phyloP scores from a whole-genome alignment of 208 protist species.

The Acanthamoeba royreba region DNA sequence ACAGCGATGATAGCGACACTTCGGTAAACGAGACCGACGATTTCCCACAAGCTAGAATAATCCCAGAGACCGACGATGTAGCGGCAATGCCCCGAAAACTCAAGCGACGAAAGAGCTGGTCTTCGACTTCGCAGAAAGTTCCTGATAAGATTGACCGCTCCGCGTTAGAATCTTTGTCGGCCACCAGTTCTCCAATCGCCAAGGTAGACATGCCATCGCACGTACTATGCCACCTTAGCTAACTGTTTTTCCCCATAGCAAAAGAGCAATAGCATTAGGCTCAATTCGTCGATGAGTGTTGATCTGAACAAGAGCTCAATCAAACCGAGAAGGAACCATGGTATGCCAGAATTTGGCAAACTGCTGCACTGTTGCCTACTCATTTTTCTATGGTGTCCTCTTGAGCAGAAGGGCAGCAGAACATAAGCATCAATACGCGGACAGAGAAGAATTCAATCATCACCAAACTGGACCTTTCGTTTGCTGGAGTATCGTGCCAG shows the following conservation, averaged over 20 bases:
- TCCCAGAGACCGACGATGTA: too few species aligned
- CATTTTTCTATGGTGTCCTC: background rate
- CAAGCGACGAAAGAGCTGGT: background rate
- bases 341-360: too few species aligned
- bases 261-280: too few species aligned
- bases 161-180: too few species aligned
- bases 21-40: background rate
- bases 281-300: too few species aligned
- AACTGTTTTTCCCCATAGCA: background rate
- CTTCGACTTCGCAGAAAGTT: background rate
- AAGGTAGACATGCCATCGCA: background rate
- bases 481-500: background rate
- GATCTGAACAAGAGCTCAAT: too few species aligned
- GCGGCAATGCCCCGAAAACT: too few species aligned
- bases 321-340: too few species aligned
- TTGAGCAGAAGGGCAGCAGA: background rate
- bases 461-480: constrained; percentile 5
- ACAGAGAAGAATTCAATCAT: constrained; percentile 30
- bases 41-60: too few species aligned
- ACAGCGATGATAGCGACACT: background rate
- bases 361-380: background rate
- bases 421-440: constrained; percentile 22
- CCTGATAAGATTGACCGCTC: background rate
- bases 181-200: background rate
- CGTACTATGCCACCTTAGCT: background rate